These are phyloP conservation scores for Chytridium lagenaria DNA, from an alignment of 371 early-diverging fungal species.

Conservation along the genomic window DNA sequence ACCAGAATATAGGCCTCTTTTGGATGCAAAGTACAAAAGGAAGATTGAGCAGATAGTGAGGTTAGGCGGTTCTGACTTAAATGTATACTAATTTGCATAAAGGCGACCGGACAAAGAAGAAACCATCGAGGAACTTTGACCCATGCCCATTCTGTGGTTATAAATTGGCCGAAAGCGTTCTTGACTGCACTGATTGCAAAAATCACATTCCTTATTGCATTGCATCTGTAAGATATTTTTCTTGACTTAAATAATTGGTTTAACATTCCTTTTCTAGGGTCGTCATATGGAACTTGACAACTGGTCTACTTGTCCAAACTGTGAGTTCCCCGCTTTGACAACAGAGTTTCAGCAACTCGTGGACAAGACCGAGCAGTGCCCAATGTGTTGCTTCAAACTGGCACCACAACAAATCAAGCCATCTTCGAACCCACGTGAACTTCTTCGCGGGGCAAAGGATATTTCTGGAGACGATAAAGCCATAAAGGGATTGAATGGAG, in stretches of 20 bases:
- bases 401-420: constrained; percentile 10
- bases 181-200: constrained; percentile 61
- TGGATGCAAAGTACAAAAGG: constrained; percentile 59
- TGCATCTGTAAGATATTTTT: constrained; percentile 48
- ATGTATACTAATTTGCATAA: background rate
- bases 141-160: constrained; percentile 58
- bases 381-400: constrained; percentile 49
- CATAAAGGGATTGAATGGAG: background rate
- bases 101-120: constrained; percentile 58
- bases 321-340: constrained; percentile 54
- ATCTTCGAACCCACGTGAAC: constrained; percentile 29
- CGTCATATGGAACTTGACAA: constrained; percentile 55
- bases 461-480: background rate
- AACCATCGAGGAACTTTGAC: constrained; percentile 41
- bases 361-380: constrained; percentile 45
- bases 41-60: constrained; percentile 63
- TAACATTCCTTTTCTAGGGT: constrained; percentile 55
- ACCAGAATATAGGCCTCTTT: constrained; percentile 55
- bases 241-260: background rate
- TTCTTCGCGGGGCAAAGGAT: constrained; percentile 29
- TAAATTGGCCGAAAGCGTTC: constrained; percentile 43
- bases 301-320: constrained; percentile 57
- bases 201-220: constrained; percentile 63
- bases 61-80: constrained; percentile 26
- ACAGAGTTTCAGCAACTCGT: constrained; percentile 43